Conservation (phyloP, 352 stramenopile genomes). For the Phytophthora colocasiae region DNA sequence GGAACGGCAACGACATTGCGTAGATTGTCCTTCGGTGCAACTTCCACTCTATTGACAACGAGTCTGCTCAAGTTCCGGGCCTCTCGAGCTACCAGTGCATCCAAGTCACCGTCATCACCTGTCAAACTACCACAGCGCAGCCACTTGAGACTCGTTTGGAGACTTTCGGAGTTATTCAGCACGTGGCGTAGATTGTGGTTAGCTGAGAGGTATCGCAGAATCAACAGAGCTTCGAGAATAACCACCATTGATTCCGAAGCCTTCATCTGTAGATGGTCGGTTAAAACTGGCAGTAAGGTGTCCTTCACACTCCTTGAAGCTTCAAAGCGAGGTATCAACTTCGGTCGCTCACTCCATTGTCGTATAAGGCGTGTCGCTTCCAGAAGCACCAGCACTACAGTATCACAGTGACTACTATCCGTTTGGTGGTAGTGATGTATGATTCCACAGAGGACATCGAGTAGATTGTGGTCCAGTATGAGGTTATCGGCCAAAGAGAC, state of each 20-base stretch:
- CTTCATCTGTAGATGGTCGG: conserved; percentile 14
- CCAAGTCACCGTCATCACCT: conserved; percentile 24
- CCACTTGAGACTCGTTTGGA: conserved; percentile 25
- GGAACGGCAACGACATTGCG: neutral
- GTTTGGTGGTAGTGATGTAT: conserved; percentile 17
- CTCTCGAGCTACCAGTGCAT: conserved; percentile 30
- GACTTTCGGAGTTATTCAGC: conserved; percentile 4
- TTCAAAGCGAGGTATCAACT: conserved; percentile 12
- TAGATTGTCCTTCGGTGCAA: neutral
- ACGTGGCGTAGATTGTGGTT: neutral
- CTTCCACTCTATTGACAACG: neutral
- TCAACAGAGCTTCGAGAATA: conserved; percentile 25
- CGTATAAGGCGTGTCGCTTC: conserved; percentile 30
- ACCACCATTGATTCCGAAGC: conserved; percentile 7
- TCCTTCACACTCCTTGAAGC: conserved; percentile 7
- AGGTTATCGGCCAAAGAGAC: conserved; percentile 14
- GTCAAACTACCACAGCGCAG: conserved; percentile 2
- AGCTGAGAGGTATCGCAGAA: conserved; percentile 20
- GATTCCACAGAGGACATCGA: conserved; percentile 19
- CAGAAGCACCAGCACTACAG: conserved; percentile 16
- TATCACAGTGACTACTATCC: neutral
- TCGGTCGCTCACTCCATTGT: conserved; percentile 31
- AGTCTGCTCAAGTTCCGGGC: conserved; percentile 12
- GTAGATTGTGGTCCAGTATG: conserved; percentile 18
- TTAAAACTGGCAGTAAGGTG: conserved; percentile 14